Conservation (phyloP, 257 asterid genomes). For the Solanum microdontum region DNA sequence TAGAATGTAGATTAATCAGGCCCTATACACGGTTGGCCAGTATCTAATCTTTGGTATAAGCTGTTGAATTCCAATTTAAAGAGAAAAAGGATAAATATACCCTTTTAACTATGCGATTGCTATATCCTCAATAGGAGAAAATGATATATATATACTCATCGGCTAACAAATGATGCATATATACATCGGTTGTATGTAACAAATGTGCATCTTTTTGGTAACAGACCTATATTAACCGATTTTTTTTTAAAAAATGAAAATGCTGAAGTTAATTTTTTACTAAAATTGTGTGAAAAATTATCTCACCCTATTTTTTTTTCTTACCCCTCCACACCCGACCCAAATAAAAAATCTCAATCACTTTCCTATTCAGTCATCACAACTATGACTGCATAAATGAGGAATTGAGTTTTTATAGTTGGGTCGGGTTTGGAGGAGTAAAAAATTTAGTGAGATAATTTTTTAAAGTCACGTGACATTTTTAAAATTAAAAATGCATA, state of each 20-base stretch:
- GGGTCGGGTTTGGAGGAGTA: neutral
- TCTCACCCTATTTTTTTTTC: neutral
- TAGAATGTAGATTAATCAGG: neutral
- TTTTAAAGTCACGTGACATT: neutral
- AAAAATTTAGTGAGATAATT: no score
- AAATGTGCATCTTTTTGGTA: no score
- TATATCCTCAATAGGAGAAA: neutral
- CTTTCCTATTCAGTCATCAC: neutral
- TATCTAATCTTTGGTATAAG: neutral
- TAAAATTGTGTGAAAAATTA: no score
- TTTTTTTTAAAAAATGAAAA: no score
- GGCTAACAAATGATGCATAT: no score
- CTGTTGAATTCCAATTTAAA: neutral
- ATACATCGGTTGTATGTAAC: no score
- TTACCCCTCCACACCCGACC: neutral
- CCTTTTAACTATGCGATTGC: neutral
- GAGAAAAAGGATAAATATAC: neutral
- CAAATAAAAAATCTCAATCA: neutral
- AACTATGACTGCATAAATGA: neutral
- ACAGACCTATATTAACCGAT: neutral
- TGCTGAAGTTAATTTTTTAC: no score
- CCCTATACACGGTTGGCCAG: neutral
- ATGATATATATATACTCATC: no score
- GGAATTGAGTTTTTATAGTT: neutral
- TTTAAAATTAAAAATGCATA: no score